Base-by-base conservation (phyloP, 805 yeast genomes). In the Teunomyces gatunensis region DNA sequence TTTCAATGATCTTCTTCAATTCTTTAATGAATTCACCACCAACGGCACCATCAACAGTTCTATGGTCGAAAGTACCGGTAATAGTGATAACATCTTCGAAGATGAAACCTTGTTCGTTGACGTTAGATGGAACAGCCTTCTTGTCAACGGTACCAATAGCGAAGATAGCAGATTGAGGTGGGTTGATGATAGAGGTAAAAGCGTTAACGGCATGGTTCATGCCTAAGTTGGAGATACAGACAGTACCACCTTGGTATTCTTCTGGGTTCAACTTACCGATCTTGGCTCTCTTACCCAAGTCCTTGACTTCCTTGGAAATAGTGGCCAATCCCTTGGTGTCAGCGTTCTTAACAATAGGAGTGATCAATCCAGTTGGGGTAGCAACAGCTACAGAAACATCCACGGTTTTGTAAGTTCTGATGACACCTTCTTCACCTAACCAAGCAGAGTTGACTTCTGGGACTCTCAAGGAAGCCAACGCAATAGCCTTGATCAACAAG, bases 161-260 rank as follows among this genome's bases (percentile, higher is more conserved):
- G 60, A 94, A 73, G 63, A 94, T 94, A 44, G 96, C 84, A 44
- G 91, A 79, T 74, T 92, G 99, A 46, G 99, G 99, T 53, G 97
- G 98, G 81, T 94, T 94, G 70, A 94, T 85, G 72, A 94, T 94
- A 32, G 99, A 92, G 27, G 99, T 92, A 83, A 94, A 94, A 67
- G 86, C 64, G 55, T 83, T 78, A 41, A 92, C 97, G 47, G 99
- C 98, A 49, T 75, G 81, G 83, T 94, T 94, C 99, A 94, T 94
- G 67, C 99, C 99, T 79, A 94, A 78, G 85, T 94, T 94, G 56
- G 98, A 94, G 65, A 94, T 92, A 69, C 97, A 90, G 71, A 94
- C 89, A 59, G 99, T 91, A 66, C 99, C 99, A 62, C 99, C 99
- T 80, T 89, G 96, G 85, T 87, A 94, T 77, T 94, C 99, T 71